Base-by-base conservation (phyloP, 2,329 filamentous ascomycete genomes). In the Ophiostoma populinum region DNA sequence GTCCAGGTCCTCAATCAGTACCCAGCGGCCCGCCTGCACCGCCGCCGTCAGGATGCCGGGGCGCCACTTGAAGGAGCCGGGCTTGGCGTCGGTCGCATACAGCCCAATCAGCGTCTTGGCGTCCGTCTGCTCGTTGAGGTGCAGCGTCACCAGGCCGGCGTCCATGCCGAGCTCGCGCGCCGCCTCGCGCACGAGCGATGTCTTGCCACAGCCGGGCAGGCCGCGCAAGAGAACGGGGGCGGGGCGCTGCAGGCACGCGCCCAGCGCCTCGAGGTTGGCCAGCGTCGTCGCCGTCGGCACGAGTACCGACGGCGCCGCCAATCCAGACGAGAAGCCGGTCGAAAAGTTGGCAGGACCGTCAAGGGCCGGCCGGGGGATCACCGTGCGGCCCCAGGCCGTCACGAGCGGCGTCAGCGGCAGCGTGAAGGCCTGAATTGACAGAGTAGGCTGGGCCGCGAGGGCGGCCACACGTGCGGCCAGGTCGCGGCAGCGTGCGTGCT, bases 121-220 rank as follows among this genome's bases (percentile, higher is more conserved):
- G 55, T 99, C 90, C 3, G 86, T 95, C 55, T 99, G 92, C 55
- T 95, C 90, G 51, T 98, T 98, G 22, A 99, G 63, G 55, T 98
- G 87, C 20, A 99, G 64, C 4, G 87, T 95, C 35, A 98, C 79
- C 74, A 98, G 85, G 40, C 70, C 72, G 6, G 75, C 69, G 16
- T 80, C 70, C 55, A 82, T 82, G 41, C 80, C 80, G 37, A 95
- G 69, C 45, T 78, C 70, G 47, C 70, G 71, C 17, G 87, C 86
- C 40, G 87, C 68, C 51, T 94, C 78, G 43, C 82, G 79, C 11
- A 92, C 71, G 15, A 92, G 56, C 0, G 81, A 75, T 0, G 90
- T 94, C 60, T 99, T 99, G 34, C 90, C 90, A 21, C 80, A 80
- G 15, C 92, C 87, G 7, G 87, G 71, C 11, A 81, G 61, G 1